Base-by-base conservation (phyloP, 2,329 filamentous ascomycete genomes). In the Ambrosiella cleistominuta region DNA sequence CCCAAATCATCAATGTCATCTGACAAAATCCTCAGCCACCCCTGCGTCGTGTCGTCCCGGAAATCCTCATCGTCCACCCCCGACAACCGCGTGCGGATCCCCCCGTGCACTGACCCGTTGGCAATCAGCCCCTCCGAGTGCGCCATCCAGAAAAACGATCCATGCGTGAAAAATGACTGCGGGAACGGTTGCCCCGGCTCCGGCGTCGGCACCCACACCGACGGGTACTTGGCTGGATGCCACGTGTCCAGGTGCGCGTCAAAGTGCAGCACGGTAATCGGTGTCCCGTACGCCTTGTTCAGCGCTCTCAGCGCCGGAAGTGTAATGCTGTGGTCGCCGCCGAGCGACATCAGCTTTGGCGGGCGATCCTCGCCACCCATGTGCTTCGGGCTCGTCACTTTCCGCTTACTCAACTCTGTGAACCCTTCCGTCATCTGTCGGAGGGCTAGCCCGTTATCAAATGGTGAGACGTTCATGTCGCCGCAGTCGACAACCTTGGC, bases 131-230 rank as follows among this genome's bases (percentile, higher is more conserved):
- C 87, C 68, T 95, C 89, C 37, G 82, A 81, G 54, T 83, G 82
- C 5, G 89, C 89, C 63, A 91, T 78, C 85, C 88, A 91, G 75
- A 95, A 95, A 82, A 95, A 93, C 63, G 81, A 87, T 3, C 90
- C 89, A 69, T 95, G 89, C 66, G 83, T 95, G 72, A 94, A 93
- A 64, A 83, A 79, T 8, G 58, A 52, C 51, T 64, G 66, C 6
- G 69, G 69, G n/a, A 64, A 62, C 44, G 68, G 68, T 45, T 61
- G 51, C n/a, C 59, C 59, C 3, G 59, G 56, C 5, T 53, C 56
- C 45, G 59, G 57, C 1, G 80, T 77, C 2, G 76, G 78, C 2
- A 66, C 65, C 89, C 89, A 95, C 58, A 82, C 81, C 13, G 78
- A 82, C 0, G 87, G 86, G 69, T 94, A 95, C 64, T 87, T 84